Conservation (phyloP, 345 rosid genomes). For the Camelina neglecta region DNA sequence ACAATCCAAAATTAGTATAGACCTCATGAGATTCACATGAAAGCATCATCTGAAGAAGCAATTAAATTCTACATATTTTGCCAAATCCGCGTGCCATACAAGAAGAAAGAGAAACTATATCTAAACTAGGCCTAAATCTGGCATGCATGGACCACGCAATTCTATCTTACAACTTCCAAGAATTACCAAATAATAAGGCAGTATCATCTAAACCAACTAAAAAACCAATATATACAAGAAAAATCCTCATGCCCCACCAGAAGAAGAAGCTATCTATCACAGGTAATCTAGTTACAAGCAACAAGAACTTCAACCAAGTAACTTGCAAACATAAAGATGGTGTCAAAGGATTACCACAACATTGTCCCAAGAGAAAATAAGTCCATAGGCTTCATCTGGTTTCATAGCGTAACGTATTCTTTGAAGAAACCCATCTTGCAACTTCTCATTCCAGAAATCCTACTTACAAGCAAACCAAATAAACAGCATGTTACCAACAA, state of each 20-base stretch:
- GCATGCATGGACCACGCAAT: conserved; percentile 4
- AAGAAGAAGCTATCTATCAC: neutral
- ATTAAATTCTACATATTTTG: neutral
- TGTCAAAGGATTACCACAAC: conserved; percentile 68
- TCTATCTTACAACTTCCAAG: conserved; percentile 8
- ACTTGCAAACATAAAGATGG: conserved; percentile 30
- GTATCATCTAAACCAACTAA: neutral
- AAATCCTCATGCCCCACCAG: conserved; percentile 1
- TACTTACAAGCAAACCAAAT: conserved; percentile 42
- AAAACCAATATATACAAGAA: neutral
- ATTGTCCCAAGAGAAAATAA: conserved; percentile 97
- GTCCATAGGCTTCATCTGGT: conserved; percentile 98
- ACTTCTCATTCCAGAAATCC: conserved; percentile 92
- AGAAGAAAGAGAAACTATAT: neutral
- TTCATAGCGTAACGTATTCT: conserved; percentile 97
- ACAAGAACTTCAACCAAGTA: conserved; percentile 14
- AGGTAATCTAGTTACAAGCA: conserved; percentile 4
- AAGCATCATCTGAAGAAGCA: conserved; percentile 12
- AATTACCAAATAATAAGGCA: conserved; percentile 5
- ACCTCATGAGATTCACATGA: neutral
- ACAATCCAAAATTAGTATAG: conserved; percentile 1
- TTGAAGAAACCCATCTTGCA: conserved; percentile 92
- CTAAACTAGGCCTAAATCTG: neutral
- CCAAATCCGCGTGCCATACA: neutral
- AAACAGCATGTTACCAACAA: conserved; percentile 20